A percentile compares a stretch with the other conserved stretches of the same genome.
These are phyloP conservation scores for Suhomyces kilbournensis DNA, from an alignment of 805 yeast species.

Conservation along the genomic window DNA sequence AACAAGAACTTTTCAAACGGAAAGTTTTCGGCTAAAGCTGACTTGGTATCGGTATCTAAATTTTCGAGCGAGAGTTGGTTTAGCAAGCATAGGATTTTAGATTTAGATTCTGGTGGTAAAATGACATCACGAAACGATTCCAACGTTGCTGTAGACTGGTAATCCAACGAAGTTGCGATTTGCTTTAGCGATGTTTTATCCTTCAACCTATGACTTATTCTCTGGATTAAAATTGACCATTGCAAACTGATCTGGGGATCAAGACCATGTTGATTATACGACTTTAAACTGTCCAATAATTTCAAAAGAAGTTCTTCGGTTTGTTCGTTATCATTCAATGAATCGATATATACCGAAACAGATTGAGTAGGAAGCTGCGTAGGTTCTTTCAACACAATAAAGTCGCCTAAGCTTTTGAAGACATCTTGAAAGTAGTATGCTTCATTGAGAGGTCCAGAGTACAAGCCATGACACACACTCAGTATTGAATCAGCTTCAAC, in stretches of 20 bases:
- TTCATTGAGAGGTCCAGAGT: conserved; percentile 10
- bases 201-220: background rate
- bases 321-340: conserved; percentile 3
- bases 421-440: conserved; percentile 1
- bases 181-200: conserved; percentile 4
- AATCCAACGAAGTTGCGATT: conserved; percentile 13
- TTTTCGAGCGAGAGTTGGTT: background rate
- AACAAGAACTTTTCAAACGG: conserved; percentile 6
- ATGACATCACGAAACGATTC: conserved; percentile 4
- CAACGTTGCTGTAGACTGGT: conserved; percentile 9
- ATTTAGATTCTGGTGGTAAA: background rate
- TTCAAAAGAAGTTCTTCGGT: conserved; percentile 7
- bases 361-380: background rate
- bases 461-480: background rate
- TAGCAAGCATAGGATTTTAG: background rate
- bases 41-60: background rate
- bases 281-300: conserved; percentile 7
- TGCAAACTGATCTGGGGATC: conserved; percentile 5
- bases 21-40: conserved; percentile 1
- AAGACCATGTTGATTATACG: background rate
- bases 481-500: background rate
- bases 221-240: conserved; percentile 7
- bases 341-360: conserved; percentile 1
- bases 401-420: conserved; percentile 4
- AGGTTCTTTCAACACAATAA: conserved; percentile 6